phyloP scores from a whole-genome alignment of 805 yeast species.

The Yamadazyma laniorum region DNA sequence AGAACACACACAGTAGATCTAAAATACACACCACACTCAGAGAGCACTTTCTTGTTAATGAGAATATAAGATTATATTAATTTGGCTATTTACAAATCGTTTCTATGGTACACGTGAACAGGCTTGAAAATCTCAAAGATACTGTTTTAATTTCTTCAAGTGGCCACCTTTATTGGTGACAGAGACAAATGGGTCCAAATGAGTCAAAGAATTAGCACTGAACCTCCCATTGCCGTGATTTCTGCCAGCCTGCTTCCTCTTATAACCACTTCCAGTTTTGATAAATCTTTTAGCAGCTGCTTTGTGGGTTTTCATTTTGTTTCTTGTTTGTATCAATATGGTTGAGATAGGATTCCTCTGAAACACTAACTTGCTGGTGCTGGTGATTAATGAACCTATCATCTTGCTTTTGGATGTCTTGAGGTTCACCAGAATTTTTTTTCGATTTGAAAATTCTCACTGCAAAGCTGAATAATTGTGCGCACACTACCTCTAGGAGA shows the following conservation, averaged over 20 bases:
- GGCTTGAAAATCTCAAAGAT: conserved; percentile 6
- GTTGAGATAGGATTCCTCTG: conserved; percentile 8
- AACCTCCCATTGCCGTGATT: conserved; percentile 93
- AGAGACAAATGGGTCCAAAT: conserved; percentile 56
- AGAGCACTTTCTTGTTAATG: neutral
- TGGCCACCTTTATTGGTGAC: conserved; percentile 55
- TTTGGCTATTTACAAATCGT: conserved; percentile 6
- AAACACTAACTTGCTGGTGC: conserved; percentile 8
- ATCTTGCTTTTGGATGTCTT: neutral
- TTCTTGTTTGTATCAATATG: conserved; percentile 37
- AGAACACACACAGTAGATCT: conserved; percentile 25
- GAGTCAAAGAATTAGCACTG: conserved; percentile 58
- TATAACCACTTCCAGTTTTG: conserved; percentile 63
- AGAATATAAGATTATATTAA: neutral
- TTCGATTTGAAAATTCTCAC: neutral
- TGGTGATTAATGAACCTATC: conserved; percentile 6
- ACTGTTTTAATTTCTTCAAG: conserved; percentile 53
- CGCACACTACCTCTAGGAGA: conserved; percentile 11
- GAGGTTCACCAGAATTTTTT: neutral
- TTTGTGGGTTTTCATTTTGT: conserved; percentile 72
- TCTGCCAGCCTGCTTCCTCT: conserved; percentile 68
- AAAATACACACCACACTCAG: too few relatives aligned
- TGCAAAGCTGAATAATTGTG: conserved; percentile 1
- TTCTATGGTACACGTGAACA: conserved; percentile 2
- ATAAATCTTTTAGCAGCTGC: conserved; percentile 87